A percentile compares a stretch with the other conserved stretches of the same genome.
Evolutionary conservation across 1,284 basidiomycete genomes (phyloP).

Genomic region (Cutaneotrichosporon cyanovorans): DNA sequence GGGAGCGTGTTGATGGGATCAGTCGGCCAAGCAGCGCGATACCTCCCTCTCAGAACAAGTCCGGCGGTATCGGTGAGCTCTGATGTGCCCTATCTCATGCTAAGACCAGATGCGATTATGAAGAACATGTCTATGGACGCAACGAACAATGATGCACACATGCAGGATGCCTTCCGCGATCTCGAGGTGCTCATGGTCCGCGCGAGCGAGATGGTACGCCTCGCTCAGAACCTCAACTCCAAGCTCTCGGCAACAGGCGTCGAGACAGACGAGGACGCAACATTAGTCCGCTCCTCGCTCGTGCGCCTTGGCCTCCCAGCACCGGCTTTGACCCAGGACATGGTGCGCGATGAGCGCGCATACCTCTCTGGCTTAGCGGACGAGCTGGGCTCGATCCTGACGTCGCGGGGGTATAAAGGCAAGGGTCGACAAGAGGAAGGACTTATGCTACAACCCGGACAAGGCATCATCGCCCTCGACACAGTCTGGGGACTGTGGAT

Average conservation of each 20-base stretch:
- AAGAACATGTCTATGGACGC: constrained; percentile 63
- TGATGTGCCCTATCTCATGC: background rate
- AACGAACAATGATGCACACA: constrained; percentile 57
- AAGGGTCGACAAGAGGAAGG: constrained; percentile 23
- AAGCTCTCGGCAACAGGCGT: constrained; percentile 57
- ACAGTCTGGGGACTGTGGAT: constrained; percentile 99
- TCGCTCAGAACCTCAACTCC: constrained; percentile 80
- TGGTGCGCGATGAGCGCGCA: constrained; percentile 71
- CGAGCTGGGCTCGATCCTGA: constrained; percentile 70
- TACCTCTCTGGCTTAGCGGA: constrained; percentile 76
- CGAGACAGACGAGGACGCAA: constrained; percentile 62
- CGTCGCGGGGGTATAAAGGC: constrained; percentile 47
- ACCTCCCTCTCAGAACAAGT: constrained; percentile 6
- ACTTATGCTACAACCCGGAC: constrained; percentile 31
- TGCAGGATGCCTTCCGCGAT: constrained; percentile 76
- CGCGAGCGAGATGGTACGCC: constrained; percentile 83
- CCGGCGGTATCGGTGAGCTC: constrained; percentile 31
- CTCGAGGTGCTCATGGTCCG: constrained; percentile 86
- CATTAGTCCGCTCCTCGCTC: constrained; percentile 78
- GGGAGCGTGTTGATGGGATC: constrained; percentile 49
- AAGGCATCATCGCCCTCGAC: constrained; percentile 76
- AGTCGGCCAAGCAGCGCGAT: background rate
- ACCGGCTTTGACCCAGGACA: constrained; percentile 78
- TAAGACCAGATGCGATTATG: constrained; percentile 67
- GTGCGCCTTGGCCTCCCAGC: constrained; percentile 69